These are phyloP conservation scores for Brassica napus DNA, from an alignment of 345 rosid species.

Conservation along the genomic window Da-Ae NC_063446.1:18055501-18056000, in stretches of 20 bases:
- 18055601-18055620: slow-evolving; percentile 70
- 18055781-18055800: slow-evolving; percentile 7
- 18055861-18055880: not conserved
- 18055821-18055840: not conserved
- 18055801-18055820: not conserved
- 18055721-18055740: slow-evolving; percentile 36
- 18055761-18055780: not conserved
- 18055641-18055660: slow-evolving; percentile 68
- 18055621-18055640: slow-evolving; percentile 81
- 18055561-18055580: slow-evolving; percentile 57
- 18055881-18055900: not conserved
- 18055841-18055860: not conserved
- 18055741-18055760: slow-evolving; percentile 15
- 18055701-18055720: slow-evolving; percentile 21
- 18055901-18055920: not conserved
- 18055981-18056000: not conserved
- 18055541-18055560: slow-evolving; percentile 81
- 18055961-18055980: not conserved
- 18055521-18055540: slow-evolving; percentile 59
- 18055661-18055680: slow-evolving; percentile 55
- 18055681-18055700: slow-evolving; percentile 64
- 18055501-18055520: slow-evolving; percentile 53
- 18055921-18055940: not conserved
- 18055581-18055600: slow-evolving; percentile 58
- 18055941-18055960: not conserved